Conservation (phyloP, 306 rosid species). For the Coriaria nepalensis region DNA sequence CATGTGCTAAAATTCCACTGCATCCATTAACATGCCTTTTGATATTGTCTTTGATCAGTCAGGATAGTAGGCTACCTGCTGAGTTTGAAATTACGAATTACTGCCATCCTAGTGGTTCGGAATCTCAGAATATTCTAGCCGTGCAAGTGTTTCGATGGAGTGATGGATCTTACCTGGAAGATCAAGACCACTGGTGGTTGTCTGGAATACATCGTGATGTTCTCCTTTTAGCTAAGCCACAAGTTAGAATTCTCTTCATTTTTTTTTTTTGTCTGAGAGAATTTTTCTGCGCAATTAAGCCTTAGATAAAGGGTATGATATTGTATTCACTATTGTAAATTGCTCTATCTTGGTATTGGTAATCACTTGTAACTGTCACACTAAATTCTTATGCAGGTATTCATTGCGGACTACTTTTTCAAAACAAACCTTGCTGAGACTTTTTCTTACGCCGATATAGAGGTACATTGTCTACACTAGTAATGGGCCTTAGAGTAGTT, state of each 20-base stretch:
- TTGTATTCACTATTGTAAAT: no score
- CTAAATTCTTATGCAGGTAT: constrained; percentile 55
- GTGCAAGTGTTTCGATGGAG: constrained; percentile 97
- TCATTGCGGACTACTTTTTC: constrained; percentile 75
- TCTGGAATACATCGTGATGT: constrained; percentile 95
- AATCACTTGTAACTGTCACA: no score
- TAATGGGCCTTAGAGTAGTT: not conserved
- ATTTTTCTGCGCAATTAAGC: no score
- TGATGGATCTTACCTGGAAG: constrained; percentile 93
- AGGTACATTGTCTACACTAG: constrained; percentile 27
- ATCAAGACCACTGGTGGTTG: constrained; percentile 96
- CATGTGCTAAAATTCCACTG: no score
- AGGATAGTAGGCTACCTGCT: constrained; percentile 92
- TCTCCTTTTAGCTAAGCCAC: constrained; percentile 79
- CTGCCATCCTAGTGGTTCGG: constrained; percentile 61
- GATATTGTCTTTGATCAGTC: constrained; percentile 56
- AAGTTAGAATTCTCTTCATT: constrained; percentile 29
- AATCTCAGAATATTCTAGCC: constrained; percentile 56
- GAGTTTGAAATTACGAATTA: constrained; percentile 87
- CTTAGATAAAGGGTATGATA: no score
- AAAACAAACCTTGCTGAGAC: constrained; percentile 61
- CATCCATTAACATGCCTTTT: no score
- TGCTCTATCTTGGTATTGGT: no score
- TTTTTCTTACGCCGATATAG: constrained; percentile 56
- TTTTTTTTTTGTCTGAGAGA: not conserved